These are phyloP conservation scores for Lentinula boryana DNA, from an alignment of 768 basidiomycete genomes.

Conservation along the genomic window DNA sequence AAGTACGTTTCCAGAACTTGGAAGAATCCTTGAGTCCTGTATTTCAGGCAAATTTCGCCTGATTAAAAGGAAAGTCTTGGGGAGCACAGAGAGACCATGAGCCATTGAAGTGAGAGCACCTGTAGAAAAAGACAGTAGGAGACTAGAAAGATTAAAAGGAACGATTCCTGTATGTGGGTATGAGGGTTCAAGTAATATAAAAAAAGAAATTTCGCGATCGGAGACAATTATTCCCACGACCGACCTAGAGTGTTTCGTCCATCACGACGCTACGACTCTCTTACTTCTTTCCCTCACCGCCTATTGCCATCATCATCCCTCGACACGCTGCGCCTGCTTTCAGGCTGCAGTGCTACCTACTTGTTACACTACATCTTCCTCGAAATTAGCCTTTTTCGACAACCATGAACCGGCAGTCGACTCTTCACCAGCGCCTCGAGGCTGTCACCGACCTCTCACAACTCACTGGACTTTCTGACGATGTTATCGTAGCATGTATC, in stretches of 20 bases:
- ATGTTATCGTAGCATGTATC: constrained; percentile 77
- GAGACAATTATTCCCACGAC: neutral
- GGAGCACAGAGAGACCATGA: too few relatives aligned
- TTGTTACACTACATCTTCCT: neutral
- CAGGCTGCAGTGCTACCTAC: constrained; percentile 1
- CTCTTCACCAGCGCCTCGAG: constrained; percentile 66
- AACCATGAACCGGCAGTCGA: constrained; percentile 22
- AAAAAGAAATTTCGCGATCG: neutral
- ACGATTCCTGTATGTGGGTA: neutral
- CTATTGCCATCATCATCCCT: neutral
- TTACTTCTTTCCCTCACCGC: neutral
- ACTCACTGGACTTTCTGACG: constrained; percentile 69
- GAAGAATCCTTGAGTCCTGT: too few relatives aligned
- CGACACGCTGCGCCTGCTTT: constrained; percentile 4
- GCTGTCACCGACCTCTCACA: constrained; percentile 62
- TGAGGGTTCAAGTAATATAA: neutral
- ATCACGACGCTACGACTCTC: neutral
- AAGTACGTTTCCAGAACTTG: too few relatives aligned
- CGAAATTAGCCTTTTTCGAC: neutral
- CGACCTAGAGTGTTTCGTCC: neutral
- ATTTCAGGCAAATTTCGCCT: too few relatives aligned
- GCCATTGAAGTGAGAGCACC: too few relatives aligned
- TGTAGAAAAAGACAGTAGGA: too few relatives aligned
- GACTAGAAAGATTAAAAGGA: too few relatives aligned
- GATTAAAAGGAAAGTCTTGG: too few relatives aligned